Percentiles rank a stretch among this genome's conserved stretches.
Conservation (phyloP, 352 stramenopile genomes). For the Phytophthora litchii region DNA sequence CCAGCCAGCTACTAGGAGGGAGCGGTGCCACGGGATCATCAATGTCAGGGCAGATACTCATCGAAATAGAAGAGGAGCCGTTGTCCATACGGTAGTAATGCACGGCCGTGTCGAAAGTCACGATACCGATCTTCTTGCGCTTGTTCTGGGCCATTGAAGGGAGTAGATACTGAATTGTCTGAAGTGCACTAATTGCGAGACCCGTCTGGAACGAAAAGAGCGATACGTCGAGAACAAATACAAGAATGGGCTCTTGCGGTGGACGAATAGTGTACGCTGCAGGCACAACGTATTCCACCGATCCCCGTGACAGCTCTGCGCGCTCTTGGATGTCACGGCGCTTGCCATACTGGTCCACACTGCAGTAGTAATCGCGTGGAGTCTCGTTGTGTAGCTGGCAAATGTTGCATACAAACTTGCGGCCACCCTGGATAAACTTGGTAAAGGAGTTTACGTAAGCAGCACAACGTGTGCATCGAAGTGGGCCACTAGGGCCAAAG, state of each 20-base stretch:
- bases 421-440: constrained; percentile 84
- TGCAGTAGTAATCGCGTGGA: constrained; percentile 88
- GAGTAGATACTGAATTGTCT: constrained; percentile 83
- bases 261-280: constrained; percentile 82
- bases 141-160: constrained; percentile 78
- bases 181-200: constrained; percentile 60
- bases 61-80: constrained; percentile 61
- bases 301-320: constrained; percentile 79
- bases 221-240: constrained; percentile 90
- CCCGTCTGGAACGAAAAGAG: constrained; percentile 84
- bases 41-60: constrained; percentile 80
- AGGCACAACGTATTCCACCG: constrained; percentile 87
- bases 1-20: constrained; percentile 77
- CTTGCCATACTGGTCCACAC: constrained; percentile 84
- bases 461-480: constrained; percentile 84
- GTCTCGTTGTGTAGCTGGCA: constrained; percentile 87
- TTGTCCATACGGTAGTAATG: constrained; percentile 89
- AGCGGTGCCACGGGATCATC: constrained; percentile 80
- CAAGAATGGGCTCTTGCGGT: constrained; percentile 85
- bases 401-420: constrained; percentile 91
- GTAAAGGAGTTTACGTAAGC: constrained; percentile 91
- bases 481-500: constrained; percentile 78
- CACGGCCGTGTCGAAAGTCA: constrained; percentile 84
- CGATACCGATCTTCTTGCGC: constrained; percentile 89
- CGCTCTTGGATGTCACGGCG: constrained; percentile 83